Evolutionary conservation across 805 yeast species (phyloP).

Genomic region (Metschnikowia arizonensis): DNA sequence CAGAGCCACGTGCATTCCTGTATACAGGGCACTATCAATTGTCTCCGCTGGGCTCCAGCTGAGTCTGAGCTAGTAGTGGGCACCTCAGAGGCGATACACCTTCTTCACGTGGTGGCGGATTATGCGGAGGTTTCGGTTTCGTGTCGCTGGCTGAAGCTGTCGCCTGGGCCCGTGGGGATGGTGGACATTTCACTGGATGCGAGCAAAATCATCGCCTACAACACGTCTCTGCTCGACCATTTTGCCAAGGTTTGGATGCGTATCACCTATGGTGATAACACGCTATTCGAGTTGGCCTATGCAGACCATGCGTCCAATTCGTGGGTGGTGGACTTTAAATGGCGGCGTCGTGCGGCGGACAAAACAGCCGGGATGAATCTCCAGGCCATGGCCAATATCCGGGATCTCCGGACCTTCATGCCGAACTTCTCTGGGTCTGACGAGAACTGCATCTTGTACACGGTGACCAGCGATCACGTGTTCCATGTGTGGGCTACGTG

Average conservation of each 20-base stretch:
- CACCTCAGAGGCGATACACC: slow-evolving; percentile 43
- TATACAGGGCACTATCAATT: slow-evolving; percentile 13
- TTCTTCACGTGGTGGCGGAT: slow-evolving; percentile 51
- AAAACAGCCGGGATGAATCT: slow-evolving; percentile 33
- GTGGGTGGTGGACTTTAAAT: slow-evolving; percentile 48
- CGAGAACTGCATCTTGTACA: slow-evolving; percentile 47
- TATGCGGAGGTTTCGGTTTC: slow-evolving; percentile 38
- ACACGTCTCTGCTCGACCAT: slow-evolving; percentile 58
- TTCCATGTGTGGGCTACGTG: slow-evolving; percentile 68
- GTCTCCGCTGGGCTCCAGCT: slow-evolving; percentile 51
- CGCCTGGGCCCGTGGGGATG: slow-evolving; percentile 57
- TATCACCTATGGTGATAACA: slow-evolving; percentile 55
- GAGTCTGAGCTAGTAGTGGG: slow-evolving; percentile 61
- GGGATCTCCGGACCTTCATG: slow-evolving; percentile 31
- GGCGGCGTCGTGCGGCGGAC: slow-evolving; percentile 12
- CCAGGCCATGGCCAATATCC: slow-evolving; percentile 30
- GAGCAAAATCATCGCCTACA: slow-evolving; percentile 52
- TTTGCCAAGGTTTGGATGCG: slow-evolving; percentile 78
- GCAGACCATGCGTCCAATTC: slow-evolving; percentile 53
- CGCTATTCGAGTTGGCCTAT: slow-evolving; percentile 64
- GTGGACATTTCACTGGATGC: slow-evolving; percentile 66
- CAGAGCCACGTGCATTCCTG: background rate
- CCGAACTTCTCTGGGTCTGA: slow-evolving; percentile 30
- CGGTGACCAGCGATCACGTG: slow-evolving; percentile 55
- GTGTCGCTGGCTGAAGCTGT: slow-evolving; percentile 45